Conservation (phyloP, 768 basidiomycete species). For the Cyclocybe cylindracea region DNA sequence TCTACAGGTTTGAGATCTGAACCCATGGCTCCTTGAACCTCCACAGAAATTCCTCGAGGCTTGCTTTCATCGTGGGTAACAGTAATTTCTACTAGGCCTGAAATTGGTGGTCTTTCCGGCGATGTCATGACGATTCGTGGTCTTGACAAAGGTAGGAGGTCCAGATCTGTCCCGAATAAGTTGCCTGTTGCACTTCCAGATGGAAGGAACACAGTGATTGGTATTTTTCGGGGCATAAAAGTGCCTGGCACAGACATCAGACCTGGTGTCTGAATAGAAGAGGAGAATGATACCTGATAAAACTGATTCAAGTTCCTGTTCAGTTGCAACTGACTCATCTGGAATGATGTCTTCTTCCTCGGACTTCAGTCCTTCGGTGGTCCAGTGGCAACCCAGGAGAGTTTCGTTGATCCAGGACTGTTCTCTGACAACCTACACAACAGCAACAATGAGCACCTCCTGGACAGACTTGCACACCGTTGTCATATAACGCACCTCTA, state of each 20-base stretch:
- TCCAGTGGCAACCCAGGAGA: slow-evolving; percentile 63
- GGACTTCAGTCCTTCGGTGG: slow-evolving; percentile 45
- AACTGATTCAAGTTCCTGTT: slow-evolving; percentile 63
- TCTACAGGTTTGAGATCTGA: slow-evolving; percentile 51
- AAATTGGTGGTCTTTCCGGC: slow-evolving; percentile 64
- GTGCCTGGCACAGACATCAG: slow-evolving; percentile 40
- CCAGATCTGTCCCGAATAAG: slow-evolving; percentile 45
- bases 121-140: slow-evolving; percentile 65
- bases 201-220: slow-evolving; percentile 71
- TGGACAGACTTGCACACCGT: neutral
- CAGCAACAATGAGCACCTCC: neutral
- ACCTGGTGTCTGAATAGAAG: neutral
- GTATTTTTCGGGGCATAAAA: slow-evolving; percentile 59
- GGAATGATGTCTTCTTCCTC: slow-evolving; percentile 26
- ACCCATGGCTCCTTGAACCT: slow-evolving; percentile 60
- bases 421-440: slow-evolving; percentile 66
- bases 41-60: slow-evolving; percentile 56
- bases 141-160: slow-evolving; percentile 38
- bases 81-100: slow-evolving; percentile 64
- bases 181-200: slow-evolving; percentile 36
- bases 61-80: slow-evolving; percentile 60
- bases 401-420: slow-evolving; percentile 85
- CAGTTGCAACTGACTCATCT: slow-evolving; percentile 40
- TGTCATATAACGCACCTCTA: slow-evolving; percentile 52
- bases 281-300: slow-evolving; percentile 50